Conservation (phyloP, 2,329 filamentous ascomycete genomes). For the Arachnomyces sp. region DNA sequence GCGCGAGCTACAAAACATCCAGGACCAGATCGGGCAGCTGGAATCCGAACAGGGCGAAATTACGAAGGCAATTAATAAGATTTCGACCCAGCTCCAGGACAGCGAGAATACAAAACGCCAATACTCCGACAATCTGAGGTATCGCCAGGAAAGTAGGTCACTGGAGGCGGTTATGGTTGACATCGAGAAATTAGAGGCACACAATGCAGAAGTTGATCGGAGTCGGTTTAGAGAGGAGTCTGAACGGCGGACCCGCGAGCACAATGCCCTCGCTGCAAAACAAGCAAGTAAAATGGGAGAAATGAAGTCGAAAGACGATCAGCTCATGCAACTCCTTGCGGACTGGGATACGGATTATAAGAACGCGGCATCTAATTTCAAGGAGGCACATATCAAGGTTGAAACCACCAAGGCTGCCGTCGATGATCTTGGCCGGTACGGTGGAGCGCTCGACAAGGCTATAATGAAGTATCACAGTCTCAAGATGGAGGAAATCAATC, state of each 20-base stretch:
- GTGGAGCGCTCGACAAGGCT: conserved; percentile 78
- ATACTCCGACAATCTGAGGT: conserved; percentile 81
- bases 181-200: conserved; percentile 64
- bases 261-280: conserved; percentile 62
- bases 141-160: conserved; percentile 63
- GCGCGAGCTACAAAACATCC: conserved; percentile 58
- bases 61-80: conserved; percentile 63
- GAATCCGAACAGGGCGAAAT: conserved; percentile 62
- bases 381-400: conserved; percentile 79
- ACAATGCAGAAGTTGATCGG: conserved; percentile 77
- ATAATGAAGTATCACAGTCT: conserved; percentile 94
- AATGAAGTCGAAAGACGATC: conserved; percentile 76
- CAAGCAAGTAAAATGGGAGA: conserved; percentile 66
- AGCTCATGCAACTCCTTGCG: conserved; percentile 60
- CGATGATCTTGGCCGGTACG: conserved; percentile 78
- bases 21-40: conserved; percentile 55
- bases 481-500: conserved; percentile 98
- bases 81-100: conserved; percentile 68
- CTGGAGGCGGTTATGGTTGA: conserved; percentile 60
- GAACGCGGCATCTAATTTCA: conserved; percentile 69
- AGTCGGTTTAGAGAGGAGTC: conserved; percentile 65
- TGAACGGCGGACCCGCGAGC: conserved; percentile 55
- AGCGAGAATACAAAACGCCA: conserved; percentile 76
- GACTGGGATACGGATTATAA: conserved; percentile 86
- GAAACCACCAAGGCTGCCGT: conserved; percentile 88